A percentile compares a stretch with the other conserved stretches of the same genome.
Evolutionary conservation across 306 rosid genomes (phyloP).

Genomic region (Cicer judaicum): DNA sequence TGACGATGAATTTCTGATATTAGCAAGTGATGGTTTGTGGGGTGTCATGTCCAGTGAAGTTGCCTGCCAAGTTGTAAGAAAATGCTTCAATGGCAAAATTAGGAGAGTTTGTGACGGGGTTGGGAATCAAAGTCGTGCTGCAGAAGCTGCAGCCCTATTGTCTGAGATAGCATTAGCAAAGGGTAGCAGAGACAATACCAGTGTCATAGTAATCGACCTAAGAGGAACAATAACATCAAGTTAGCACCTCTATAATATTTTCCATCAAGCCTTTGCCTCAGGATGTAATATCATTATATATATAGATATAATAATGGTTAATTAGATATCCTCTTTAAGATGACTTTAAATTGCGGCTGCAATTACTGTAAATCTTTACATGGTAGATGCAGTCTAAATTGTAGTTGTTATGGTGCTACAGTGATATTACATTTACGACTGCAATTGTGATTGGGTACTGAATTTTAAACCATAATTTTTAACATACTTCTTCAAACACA

Average conservation of each 20-base stretch:
- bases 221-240: slow-evolving; percentile 48
- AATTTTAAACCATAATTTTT: not conserved
- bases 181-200: slow-evolving; percentile 86
- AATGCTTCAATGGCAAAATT: slow-evolving; percentile 55
- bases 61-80: slow-evolving; percentile 74
- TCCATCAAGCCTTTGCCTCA: not conserved
- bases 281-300: not conserved
- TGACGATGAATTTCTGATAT: slow-evolving; percentile 77
- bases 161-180: slow-evolving; percentile 75
- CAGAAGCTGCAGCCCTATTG: slow-evolving; percentile 73
- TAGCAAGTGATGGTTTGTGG: slow-evolving; percentile 94
- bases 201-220: slow-evolving; percentile 79
- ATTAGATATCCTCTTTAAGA: too few species aligned
- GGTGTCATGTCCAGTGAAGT: slow-evolving; percentile 70
- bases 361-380: too few species aligned
- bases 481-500: not conserved
- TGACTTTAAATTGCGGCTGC: too few species aligned
- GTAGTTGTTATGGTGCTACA: too few species aligned
- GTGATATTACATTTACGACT: too few species aligned
- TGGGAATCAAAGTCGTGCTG: slow-evolving; percentile 45
- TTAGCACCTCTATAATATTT: not conserved
- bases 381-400: too few species aligned
- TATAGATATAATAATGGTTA: too few species aligned
- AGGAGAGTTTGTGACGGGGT: slow-evolving; percentile 39
- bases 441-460: too few species aligned